phyloP scores from a whole-genome alignment of 2,329 filamentous ascomycete genomes.

The Clonostachys solani region DNA sequence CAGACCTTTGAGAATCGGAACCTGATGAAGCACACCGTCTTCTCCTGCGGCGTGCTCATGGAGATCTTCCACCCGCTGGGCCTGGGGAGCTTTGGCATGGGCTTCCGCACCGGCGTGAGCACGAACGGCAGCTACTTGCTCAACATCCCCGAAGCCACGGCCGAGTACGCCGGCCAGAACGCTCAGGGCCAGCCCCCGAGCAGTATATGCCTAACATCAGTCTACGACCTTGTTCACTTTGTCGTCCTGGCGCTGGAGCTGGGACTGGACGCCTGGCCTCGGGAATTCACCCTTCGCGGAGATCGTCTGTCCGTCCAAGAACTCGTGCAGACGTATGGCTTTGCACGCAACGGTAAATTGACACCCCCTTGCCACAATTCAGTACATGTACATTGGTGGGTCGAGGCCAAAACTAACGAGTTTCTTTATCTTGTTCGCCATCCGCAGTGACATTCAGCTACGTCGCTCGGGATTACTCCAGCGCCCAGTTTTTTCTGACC shows the following conservation, averaged over 20 bases:
- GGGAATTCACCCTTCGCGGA: conserved; percentile 66
- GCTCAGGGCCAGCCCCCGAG: conserved; percentile 37
- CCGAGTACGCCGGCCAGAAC: conserved; percentile 56
- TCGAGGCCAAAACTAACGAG: conserved; percentile 1
- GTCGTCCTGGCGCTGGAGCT: conserved; percentile 66
- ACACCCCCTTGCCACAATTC: not conserved
- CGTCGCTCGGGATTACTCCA: conserved; percentile 27
- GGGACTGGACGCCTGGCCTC: conserved; percentile 56
- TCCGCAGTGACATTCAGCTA: conserved; percentile 31
- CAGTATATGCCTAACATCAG: conserved; percentile 64
- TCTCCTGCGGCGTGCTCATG: conserved; percentile 73
- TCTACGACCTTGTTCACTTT: conserved; percentile 66
- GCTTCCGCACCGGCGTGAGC: conserved; percentile 46
- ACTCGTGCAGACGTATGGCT: conserved; percentile 46
- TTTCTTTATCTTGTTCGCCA: not conserved
- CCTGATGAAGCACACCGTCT: conserved; percentile 63
- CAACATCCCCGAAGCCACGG: conserved; percentile 51
- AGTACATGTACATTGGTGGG: not conserved
- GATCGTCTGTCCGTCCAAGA: conserved; percentile 58
- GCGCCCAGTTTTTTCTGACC: conserved; percentile 32
- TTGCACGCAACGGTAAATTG: conserved; percentile 43
- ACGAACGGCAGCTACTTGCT: no score
- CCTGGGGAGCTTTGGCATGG: conserved; percentile 54
- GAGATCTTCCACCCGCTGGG: conserved; percentile 69
- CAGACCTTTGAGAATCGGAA: conserved; percentile 44